These are phyloP conservation scores for Leavenworthia alabamica DNA, from an alignment of 345 rosid genomes.

Conservation along the genomic window DNA sequence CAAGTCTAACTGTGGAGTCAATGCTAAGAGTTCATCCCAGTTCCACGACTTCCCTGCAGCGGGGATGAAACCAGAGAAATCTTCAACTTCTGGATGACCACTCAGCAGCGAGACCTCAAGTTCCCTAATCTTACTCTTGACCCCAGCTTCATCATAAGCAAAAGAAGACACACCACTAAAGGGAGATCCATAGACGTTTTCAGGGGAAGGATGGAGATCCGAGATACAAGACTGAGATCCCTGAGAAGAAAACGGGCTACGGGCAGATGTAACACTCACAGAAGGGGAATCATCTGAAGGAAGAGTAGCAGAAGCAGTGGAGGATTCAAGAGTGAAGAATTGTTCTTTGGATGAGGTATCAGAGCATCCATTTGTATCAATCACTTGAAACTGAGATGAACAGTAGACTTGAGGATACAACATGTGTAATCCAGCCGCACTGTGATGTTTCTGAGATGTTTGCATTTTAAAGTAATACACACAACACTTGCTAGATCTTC, in stretches of 20 bases:
- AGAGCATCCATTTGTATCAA: conserved; percentile 45
- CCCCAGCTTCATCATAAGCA: conserved; percentile 40
- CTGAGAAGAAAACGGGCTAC: conserved; percentile 73
- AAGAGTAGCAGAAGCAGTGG: conserved; percentile 42
- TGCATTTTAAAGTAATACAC: conserved; percentile 38
- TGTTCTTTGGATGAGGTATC: conserved; percentile 44
- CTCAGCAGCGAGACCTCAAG: conserved; percentile 60
- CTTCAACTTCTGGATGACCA: conserved; percentile 48
- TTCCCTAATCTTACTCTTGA: conserved; percentile 63
- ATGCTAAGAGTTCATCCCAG: conserved; percentile 38
- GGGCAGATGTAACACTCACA: conserved; percentile 53
- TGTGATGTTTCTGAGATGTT: conserved; percentile 58
- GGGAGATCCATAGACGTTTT: conserved; percentile 63
- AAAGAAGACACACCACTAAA: conserved; percentile 53
- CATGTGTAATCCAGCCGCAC: conserved; percentile 44
- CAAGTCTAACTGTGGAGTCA: conserved; percentile 55
- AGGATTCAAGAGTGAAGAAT: conserved; percentile 77
- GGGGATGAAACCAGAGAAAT: conserved; percentile 36
- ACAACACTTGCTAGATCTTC: background rate
- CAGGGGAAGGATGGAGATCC: conserved; percentile 65
- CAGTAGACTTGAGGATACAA: conserved; percentile 47
- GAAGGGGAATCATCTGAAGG: conserved; percentile 60
- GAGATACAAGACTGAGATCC: conserved; percentile 77
- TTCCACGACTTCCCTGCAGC: conserved; percentile 38
- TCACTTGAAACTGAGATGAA: conserved; percentile 41